Evolutionary conservation across 1,284 basidiomycete species (phyloP).

Genomic region (Sanghuangporus sanghuang): DNA sequence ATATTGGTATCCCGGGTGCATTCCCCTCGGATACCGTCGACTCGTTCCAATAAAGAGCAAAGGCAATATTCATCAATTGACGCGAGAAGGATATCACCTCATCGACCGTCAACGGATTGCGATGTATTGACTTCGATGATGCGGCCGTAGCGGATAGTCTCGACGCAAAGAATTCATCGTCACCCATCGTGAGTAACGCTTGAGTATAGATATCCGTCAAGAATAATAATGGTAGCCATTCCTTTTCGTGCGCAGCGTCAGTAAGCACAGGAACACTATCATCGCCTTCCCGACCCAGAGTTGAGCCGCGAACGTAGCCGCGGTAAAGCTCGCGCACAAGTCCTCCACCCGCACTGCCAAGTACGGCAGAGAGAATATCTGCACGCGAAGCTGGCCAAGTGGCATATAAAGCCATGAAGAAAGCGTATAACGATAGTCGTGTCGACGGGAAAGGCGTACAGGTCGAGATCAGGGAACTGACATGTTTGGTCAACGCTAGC

Average conservation of each 20-base stretch:
- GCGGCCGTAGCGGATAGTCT: conserved; percentile 21
- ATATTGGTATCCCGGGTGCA: conserved; percentile 41
- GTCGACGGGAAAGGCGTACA: conserved; percentile 30
- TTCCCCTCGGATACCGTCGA: conserved; percentile 36
- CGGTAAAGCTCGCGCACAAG: conserved; percentile 75
- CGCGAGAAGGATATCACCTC: conserved; percentile 72
- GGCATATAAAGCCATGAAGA: conserved; percentile 48
- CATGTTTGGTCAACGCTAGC: conserved; percentile 30
- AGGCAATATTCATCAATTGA: conserved; percentile 74
- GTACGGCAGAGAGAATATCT: conserved; percentile 42
- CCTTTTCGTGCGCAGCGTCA: conserved; percentile 42
- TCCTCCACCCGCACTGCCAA: conserved; percentile 48
- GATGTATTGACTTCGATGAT: conserved; percentile 25
- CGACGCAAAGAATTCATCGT: conserved; percentile 90
- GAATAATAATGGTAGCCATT: conserved; percentile 71
- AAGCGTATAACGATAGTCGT: conserved; percentile 41
- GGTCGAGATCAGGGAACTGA: conserved; percentile 17
- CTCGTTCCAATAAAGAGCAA: conserved; percentile 76
- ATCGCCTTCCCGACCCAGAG: conserved; percentile 48
- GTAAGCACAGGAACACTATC: conserved; percentile 5
- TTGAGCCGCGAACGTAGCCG: conserved; percentile 55
- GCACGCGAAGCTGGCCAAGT: conserved; percentile 59
- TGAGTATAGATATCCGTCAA: conserved; percentile 84
- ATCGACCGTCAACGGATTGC: conserved; percentile 79
- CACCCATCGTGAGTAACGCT: conserved; percentile 86